These are phyloP conservation scores for Cajanus cajan DNA, from an alignment of 306 rosid genomes.

Conservation along the genomic window DNA sequence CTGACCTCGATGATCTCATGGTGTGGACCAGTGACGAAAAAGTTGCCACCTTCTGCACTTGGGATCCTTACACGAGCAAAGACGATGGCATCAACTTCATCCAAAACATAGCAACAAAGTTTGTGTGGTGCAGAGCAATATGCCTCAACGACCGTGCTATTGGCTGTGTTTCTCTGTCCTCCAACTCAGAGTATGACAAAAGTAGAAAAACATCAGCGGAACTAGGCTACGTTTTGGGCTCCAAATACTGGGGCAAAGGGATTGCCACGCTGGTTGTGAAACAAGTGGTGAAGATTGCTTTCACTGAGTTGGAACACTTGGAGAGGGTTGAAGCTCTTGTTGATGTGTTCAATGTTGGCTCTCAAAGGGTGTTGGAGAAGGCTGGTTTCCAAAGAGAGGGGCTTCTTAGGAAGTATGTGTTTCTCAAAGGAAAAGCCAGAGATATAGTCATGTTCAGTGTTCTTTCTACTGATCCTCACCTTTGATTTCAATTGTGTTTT, in stretches of 20 bases:
- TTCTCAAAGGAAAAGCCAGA: slow-evolving; percentile 44
- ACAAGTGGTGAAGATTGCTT: slow-evolving; percentile 44
- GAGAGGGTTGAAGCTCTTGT: slow-evolving; percentile 78
- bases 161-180: slow-evolving; percentile 49
- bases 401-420: slow-evolving; percentile 46
- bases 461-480: slow-evolving; percentile 37
- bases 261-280: slow-evolving; percentile 59
- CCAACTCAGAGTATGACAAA: slow-evolving; percentile 25
- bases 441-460: slow-evolving; percentile 58
- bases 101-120: slow-evolving; percentile 25
- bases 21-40: slow-evolving; percentile 58
- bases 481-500: neutral
- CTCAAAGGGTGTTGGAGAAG: slow-evolving; percentile 72
- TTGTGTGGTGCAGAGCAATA: slow-evolving; percentile 59
- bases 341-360: slow-evolving; percentile 61
- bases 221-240: slow-evolving; percentile 63
- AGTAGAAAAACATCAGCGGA: slow-evolving; percentile 42
- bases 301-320: slow-evolving; percentile 48
- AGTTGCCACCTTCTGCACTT: slow-evolving; percentile 49
- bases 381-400: slow-evolving; percentile 72
- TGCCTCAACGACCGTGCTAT: slow-evolving; percentile 53
- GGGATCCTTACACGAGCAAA: slow-evolving; percentile 60
- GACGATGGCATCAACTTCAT: slow-evolving; percentile 48
- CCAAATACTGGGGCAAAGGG: slow-evolving; percentile 72
- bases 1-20: slow-evolving; percentile 73